Conservation (phyloP, 805 yeast genomes). For the Spathaspora sp. region DNA sequence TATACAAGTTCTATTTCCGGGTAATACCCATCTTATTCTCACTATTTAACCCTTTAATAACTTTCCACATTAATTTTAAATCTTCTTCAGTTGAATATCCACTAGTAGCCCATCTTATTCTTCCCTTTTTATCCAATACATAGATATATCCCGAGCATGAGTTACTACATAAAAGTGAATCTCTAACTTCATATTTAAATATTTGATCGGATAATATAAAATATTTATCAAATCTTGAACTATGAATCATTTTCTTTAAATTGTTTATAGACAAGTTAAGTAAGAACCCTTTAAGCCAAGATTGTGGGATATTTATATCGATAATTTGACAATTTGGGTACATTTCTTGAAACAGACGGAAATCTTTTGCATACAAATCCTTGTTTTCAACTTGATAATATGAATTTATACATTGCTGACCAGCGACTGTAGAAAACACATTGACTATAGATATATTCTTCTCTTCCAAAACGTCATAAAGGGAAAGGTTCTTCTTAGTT, state of each 20-base stretch:
- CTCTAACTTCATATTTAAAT: constrained; percentile 54
- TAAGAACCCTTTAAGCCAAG: constrained; percentile 57
- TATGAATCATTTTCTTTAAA: constrained; percentile 43
- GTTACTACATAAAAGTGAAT: constrained; percentile 63
- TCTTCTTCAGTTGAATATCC: constrained; percentile 78
- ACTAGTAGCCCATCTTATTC: constrained; percentile 87
- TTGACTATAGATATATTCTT: constrained; percentile 63
- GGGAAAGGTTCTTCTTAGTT: constrained; percentile 28
- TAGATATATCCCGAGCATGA: constrained; percentile 80
- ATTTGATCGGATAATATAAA: constrained; percentile 61
- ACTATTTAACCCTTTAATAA: constrained; percentile 54
- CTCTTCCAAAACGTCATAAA: constrained; percentile 32
- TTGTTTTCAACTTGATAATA: constrained; percentile 50
- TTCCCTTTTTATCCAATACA: constrained; percentile 67
- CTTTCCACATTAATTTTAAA: constrained; percentile 57
- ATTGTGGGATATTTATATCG: constrained; percentile 75
- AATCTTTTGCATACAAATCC: constrained; percentile 36
- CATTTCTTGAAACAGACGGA: constrained; percentile 31
- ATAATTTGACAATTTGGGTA: constrained; percentile 64
- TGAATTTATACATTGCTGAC: constrained; percentile 60
- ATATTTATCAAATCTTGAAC: constrained; percentile 52
- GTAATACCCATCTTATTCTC: constrained; percentile 26
- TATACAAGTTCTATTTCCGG: neutral
- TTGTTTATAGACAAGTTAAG: constrained; percentile 48
- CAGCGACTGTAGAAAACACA: constrained; percentile 64